phyloP scores from a whole-genome alignment of 805 yeast species.

The Candida andamanensis region DNA sequence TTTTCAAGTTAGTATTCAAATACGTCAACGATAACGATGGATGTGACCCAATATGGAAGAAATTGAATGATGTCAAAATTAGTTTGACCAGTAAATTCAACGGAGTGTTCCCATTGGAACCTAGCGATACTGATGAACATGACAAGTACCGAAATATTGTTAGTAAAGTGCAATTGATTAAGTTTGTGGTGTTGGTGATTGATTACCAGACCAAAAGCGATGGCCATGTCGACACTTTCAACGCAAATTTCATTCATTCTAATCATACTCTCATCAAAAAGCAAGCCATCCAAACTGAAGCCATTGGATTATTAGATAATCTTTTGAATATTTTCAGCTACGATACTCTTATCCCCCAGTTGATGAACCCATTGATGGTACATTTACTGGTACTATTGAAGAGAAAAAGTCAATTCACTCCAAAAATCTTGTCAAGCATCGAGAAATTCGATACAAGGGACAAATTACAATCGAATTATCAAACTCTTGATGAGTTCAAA shows the following conservation, averaged over 20 bases:
- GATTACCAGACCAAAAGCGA: constrained; percentile 45
- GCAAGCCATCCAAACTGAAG: constrained; percentile 57
- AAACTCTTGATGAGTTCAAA: constrained; percentile 43
- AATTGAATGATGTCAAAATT: constrained; percentile 50
- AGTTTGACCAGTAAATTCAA: constrained; percentile 60
- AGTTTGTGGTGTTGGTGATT: constrained; percentile 51
- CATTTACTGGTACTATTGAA: constrained; percentile 59
- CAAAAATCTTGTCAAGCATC: constrained; percentile 53
- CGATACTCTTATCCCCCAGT: constrained; percentile 48
- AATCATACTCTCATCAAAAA: constrained; percentile 64
- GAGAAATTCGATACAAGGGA: constrained; percentile 56
- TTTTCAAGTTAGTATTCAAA: constrained; percentile 41
- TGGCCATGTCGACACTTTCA: constrained; percentile 31
- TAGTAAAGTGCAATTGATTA: constrained; percentile 62
- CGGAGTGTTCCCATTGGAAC: constrained; percentile 47
- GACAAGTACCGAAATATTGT: constrained; percentile 50
- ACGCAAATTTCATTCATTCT: constrained; percentile 45
- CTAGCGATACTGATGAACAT: constrained; percentile 44
- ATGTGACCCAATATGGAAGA: constrained; percentile 48
- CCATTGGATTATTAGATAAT: constrained; percentile 61
- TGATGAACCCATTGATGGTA: constrained; percentile 64
- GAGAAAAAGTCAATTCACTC: constrained; percentile 56
- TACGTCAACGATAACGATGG: constrained; percentile 46
- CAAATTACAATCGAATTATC: constrained; percentile 49
- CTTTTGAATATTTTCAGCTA: constrained; percentile 52